Conservation (phyloP, 176 grass and related monocot genomes). For the Zea mays region DNA sequence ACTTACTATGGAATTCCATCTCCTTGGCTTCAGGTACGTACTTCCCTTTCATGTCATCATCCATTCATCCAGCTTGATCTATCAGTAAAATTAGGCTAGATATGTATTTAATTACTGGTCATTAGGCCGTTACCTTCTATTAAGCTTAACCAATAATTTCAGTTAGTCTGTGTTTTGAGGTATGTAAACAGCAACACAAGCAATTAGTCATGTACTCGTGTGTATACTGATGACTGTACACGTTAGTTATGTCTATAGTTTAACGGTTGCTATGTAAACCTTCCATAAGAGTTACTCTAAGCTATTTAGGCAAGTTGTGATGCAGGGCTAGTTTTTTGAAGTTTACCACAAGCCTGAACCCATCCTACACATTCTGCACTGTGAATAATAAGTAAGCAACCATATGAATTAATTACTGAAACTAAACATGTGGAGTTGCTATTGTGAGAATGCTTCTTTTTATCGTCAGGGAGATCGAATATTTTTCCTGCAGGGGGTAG, state of each 20-base stretch:
- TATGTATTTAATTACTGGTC: neutral
- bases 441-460: neutral
- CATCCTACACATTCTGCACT: neutral
- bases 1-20: constrained; percentile 99
- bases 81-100: neutral
- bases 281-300: neutral
- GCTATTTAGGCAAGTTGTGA: constrained; percentile 3
- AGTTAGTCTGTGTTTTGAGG: neutral
- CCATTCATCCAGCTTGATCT: constrained; percentile 8
- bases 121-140: neutral
- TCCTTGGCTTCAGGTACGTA: constrained; percentile 99
- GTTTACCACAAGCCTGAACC: neutral
- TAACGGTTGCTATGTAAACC: neutral
- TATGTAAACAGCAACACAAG: neutral
- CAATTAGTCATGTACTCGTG: neutral
- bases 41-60: constrained; percentile 26
- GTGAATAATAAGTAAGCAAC: constrained; percentile 11
- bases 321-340: neutral
- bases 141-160: neutral
- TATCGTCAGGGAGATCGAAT: neutral
- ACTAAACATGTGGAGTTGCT: neutral
- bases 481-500: neutral
- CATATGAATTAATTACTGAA: constrained; percentile 4
- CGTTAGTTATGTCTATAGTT: neutral
- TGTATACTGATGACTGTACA: neutral